Percentiles rank a stretch among this genome's conserved stretches.
Evolutionary conservation across 352 stramenopile genomes (phyloP).

Genomic region (Phytophthora sojae): DNA sequence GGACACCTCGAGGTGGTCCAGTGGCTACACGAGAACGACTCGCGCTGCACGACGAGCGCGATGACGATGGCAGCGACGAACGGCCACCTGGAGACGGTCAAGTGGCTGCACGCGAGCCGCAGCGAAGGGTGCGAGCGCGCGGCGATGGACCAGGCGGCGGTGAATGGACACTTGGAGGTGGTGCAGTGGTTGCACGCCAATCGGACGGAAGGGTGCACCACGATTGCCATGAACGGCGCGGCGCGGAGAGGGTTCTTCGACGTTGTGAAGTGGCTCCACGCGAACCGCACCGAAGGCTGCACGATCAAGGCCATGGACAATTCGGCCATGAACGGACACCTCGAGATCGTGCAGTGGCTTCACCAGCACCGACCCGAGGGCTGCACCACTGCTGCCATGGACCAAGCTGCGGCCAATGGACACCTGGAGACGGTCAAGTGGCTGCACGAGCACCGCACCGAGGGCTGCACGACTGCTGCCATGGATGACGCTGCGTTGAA

Average conservation of each 20-base stretch:
- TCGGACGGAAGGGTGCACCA: slow-evolving; percentile 29
- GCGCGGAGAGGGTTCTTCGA: slow-evolving; percentile 32
- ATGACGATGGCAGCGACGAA: slow-evolving; percentile 41
- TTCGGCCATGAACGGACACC: slow-evolving; percentile 36
- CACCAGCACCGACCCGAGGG: slow-evolving; percentile 27
- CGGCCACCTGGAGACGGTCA: slow-evolving; percentile 25
- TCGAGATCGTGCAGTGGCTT: slow-evolving; percentile 41
- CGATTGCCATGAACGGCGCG: slow-evolving; percentile 33
- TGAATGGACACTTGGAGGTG: slow-evolving; percentile 35
- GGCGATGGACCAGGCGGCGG: slow-evolving; percentile 35
- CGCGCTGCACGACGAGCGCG: slow-evolving; percentile 33
- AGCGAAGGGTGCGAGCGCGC: slow-evolving; percentile 31
- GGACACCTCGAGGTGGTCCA: slow-evolving; percentile 40
- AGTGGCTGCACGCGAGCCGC: slow-evolving; percentile 34
- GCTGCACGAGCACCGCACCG: slow-evolving; percentile 50
- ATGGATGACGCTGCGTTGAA: slow-evolving; percentile 32
- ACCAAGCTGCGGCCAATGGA: slow-evolving; percentile 40
- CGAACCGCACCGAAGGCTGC: slow-evolving; percentile 30
- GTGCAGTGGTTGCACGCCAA: slow-evolving; percentile 35
- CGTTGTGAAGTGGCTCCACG: slow-evolving; percentile 32
- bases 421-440: slow-evolving; percentile 65
- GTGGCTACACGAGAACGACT: slow-evolving; percentile 31
- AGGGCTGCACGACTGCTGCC: slow-evolving; percentile 25
- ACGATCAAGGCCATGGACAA: slow-evolving; percentile 39
- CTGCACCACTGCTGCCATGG: slow-evolving; percentile 29